These are phyloP conservation scores for Penstemon davidsonii DNA, from an alignment of 257 asterid species.

Conservation along the genomic window DNA sequence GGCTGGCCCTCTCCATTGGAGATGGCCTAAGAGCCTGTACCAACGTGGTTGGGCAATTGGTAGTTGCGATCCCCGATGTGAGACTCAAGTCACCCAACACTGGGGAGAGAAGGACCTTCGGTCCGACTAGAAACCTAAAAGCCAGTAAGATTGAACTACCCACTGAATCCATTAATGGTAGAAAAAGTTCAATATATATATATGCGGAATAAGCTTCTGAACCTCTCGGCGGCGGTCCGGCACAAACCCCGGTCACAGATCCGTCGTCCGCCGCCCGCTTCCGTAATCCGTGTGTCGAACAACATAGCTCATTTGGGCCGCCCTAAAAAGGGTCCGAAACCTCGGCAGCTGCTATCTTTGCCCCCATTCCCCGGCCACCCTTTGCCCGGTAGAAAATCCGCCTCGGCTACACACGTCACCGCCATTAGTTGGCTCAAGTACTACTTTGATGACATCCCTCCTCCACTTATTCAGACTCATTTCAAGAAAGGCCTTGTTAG, in stretches of 20 bases:
- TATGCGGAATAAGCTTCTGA: conserved; percentile 56
- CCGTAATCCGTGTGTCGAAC: conserved; percentile 70
- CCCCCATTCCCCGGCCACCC: conserved; percentile 90
- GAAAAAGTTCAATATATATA: conserved; percentile 5
- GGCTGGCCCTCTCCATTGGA: no score
- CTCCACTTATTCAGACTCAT: conserved; percentile 61
- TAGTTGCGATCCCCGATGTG: no score
- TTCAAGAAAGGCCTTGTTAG: conserved; percentile 82
- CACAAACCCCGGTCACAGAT: conserved; percentile 42
- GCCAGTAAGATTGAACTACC: no score
- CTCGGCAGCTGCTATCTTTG: conserved; percentile 71
- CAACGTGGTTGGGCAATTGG: no score
- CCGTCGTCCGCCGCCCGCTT: conserved; percentile 46
- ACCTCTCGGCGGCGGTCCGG: conserved; percentile 38
- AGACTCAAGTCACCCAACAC: no score
- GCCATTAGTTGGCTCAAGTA: conserved; percentile 96
- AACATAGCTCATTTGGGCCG: conserved; percentile 65
- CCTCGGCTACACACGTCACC: conserved; percentile 51
- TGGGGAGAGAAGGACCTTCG: no score
- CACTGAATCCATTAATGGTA: background rate
- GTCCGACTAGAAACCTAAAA: no score
- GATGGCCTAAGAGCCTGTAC: no score
- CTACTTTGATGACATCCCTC: conserved; percentile 72
- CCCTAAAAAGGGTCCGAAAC: conserved; percentile 70
- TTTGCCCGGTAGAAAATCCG: conserved; percentile 65